Base-by-base conservation (phyloP, 2,329 filamentous ascomycete species). In the Acrocalymma vagum region DNA sequence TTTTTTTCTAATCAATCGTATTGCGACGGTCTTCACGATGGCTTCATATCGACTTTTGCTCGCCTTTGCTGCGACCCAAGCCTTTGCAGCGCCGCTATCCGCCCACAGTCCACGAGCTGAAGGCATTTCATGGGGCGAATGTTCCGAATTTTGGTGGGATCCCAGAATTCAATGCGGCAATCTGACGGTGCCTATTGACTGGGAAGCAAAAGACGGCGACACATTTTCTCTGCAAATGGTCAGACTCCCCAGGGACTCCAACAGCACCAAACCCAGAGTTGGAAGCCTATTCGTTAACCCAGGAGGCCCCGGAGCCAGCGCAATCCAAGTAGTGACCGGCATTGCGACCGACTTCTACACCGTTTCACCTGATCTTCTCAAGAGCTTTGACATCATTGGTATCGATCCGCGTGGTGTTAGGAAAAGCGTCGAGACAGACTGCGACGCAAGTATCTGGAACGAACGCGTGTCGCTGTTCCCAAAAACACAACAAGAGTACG, bases 391-490 rank as follows among this genome's bases (percentile, higher is more conserved):
- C 48, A 54, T 76, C 14, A 68, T 77, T 29, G 74, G 70, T 3
- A 54, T 74, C 2, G 74, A 77, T 42, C 74, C 73, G 0, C 67
- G 74, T 3, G 75, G 75, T 9, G 66, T 72, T 17, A 73, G 72
- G 3, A 34, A 67, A 29, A 77, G 74, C 55, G 65, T 63, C 2
- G 65, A 66, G 0, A 57, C 75, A 16, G 48, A 58, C 35, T 77
- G 74, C 50, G 70, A 75, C 47, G 50, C 57, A 3, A 53, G 38
- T 3, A 51, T 68, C 6, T 74, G 51, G 44, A 73, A 73, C 48
- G 53, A 67, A 38, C 66, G 68, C 10, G 62, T 67, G 4, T 60
- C 66, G 15, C 50, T 51, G 13, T 69, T 69, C 25, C 71, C 72
- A 4, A 63, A 57, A 27, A 73, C 69, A 2, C 54, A 70, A 17